These are phyloP conservation scores for Hordeum marinum DNA, from an alignment of 176 grass and related monocot species.

Conservation along the genomic window DNA sequence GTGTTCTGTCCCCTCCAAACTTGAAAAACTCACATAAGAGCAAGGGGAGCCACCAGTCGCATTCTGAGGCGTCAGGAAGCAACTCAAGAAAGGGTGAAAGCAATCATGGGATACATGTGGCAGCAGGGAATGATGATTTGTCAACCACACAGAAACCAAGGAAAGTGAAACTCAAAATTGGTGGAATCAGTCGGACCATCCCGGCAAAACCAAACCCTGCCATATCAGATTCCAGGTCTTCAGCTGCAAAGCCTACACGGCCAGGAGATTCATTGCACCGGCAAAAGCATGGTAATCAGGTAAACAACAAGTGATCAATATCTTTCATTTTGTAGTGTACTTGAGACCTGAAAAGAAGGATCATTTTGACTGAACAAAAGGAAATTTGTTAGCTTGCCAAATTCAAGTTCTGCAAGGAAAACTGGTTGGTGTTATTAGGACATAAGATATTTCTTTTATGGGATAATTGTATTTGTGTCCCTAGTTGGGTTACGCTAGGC, in stretches of 20 bases:
- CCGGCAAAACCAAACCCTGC: constrained; percentile 27
- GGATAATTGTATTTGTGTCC: too few relatives aligned
- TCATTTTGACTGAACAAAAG: neutral
- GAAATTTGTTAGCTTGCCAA: neutral
- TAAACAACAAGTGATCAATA: neutral
- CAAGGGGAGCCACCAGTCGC: constrained; percentile 31
- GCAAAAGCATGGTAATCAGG: constrained; percentile 36
- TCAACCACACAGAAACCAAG: constrained; percentile 34
- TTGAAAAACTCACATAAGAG: constrained; percentile 25
- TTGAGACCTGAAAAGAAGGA: neutral
- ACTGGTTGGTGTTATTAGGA: neutral
- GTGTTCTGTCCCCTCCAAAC: constrained; percentile 20
- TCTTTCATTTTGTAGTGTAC: neutral
- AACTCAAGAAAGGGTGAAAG: constrained; percentile 16
- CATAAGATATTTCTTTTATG: neutral
- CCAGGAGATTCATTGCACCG: constrained; percentile 33
- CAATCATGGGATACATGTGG: neutral
- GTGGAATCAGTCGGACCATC: constrained; percentile 39
- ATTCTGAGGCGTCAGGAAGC: constrained; percentile 11
- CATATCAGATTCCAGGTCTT: constrained; percentile 13
- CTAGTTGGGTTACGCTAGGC: too few relatives aligned
- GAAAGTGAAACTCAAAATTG: constrained; percentile 75
- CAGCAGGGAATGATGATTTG: neutral
- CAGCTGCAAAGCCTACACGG: constrained; percentile 31
- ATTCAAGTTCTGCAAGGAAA: neutral